Conservation (phyloP, 2,329 filamentous ascomycete species). For the Xylaria sp. region DNA sequence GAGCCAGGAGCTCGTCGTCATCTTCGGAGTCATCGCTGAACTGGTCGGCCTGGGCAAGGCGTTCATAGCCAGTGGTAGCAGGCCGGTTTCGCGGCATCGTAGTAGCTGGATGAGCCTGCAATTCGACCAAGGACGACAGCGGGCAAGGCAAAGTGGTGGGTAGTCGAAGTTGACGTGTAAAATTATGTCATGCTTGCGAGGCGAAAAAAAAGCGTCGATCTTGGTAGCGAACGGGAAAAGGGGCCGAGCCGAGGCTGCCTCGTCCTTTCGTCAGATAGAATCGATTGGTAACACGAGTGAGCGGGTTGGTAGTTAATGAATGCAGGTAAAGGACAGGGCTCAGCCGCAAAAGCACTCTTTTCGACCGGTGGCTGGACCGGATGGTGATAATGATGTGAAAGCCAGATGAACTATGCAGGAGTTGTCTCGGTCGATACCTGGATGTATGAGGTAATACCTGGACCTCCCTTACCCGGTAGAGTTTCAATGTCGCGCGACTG, state of each 20-base stretch:
- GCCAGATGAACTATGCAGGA: neutral
- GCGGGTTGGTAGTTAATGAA: conserved; percentile 20
- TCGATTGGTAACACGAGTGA: conserved; percentile 17
- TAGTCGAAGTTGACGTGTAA: conserved; percentile 9
- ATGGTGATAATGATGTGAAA: conserved; percentile 20
- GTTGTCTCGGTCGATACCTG: neutral
- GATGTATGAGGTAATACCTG: neutral
- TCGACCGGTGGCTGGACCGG: neutral
- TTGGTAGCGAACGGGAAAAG: conserved; percentile 15
- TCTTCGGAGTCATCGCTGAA: conserved; percentile 75
- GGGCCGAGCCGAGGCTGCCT: conserved; percentile 24
- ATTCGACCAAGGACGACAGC: neutral
- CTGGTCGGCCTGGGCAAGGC: conserved; percentile 83
- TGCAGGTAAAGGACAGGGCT: conserved; percentile 16
- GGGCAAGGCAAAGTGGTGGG: conserved; percentile 4
- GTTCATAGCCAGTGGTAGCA: conserved; percentile 84
- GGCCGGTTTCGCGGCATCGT: conserved; percentile 75
- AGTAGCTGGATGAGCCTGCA: conserved; percentile 21
- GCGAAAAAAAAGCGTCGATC: neutral
- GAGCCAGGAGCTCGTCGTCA: conserved; percentile 66
- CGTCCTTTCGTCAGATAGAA: conserved; percentile 28
- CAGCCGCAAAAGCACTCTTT: neutral
- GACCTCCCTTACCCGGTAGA: neutral
- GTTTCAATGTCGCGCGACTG: neutral
- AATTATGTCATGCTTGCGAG: conserved; percentile 41